These are phyloP conservation scores for Coemansia sp. DNA, from an alignment of 192 early-diverging fungal genomes.

Conservation along the genomic window DNA sequence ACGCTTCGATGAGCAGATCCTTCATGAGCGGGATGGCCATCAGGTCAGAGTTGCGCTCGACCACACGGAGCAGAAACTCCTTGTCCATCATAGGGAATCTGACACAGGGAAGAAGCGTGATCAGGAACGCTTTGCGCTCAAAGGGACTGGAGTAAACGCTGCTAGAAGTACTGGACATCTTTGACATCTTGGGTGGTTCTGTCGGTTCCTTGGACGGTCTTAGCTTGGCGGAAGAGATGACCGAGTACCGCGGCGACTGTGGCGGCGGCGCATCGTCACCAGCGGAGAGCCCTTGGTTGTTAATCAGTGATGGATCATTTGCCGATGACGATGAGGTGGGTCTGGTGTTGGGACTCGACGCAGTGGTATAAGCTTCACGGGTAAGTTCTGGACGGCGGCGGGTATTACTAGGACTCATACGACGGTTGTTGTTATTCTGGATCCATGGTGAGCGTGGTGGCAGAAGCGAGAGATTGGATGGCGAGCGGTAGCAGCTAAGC, in stretches of 20 bases:
- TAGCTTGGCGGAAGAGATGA: conserved; percentile 25
- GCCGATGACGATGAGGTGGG: background rate
- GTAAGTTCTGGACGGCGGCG: conserved; percentile 39
- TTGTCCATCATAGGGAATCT: conserved; percentile 52
- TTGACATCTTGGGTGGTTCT: conserved; percentile 11
- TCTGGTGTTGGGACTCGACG: conserved; percentile 4
- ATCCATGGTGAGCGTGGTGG: conserved; percentile 35
- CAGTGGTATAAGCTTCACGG: conserved; percentile 38
- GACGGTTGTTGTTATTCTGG: conserved; percentile 7
- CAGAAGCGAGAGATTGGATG: conserved; percentile 36
- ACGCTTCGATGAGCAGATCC: conserved; percentile 52
- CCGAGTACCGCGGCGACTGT: conserved; percentile 20
- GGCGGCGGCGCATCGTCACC: background rate
- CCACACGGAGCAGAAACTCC: conserved; percentile 42
- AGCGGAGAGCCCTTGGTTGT: too few relatives aligned
- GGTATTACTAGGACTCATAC: background rate
- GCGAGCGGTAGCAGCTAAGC: conserved; percentile 47
- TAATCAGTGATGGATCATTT: background rate
- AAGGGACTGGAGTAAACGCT: conserved; percentile 23
- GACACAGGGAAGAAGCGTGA: conserved; percentile 36
- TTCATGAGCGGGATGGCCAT: conserved; percentile 52
- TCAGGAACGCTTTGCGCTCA: conserved; percentile 36
- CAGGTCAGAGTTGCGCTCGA: conserved; percentile 42
- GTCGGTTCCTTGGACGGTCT: conserved; percentile 2
- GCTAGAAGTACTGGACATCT: conserved; percentile 2